Conservation (phyloP, 768 basidiomycete genomes). For the Agaricus sinodeliciosus region DNA sequence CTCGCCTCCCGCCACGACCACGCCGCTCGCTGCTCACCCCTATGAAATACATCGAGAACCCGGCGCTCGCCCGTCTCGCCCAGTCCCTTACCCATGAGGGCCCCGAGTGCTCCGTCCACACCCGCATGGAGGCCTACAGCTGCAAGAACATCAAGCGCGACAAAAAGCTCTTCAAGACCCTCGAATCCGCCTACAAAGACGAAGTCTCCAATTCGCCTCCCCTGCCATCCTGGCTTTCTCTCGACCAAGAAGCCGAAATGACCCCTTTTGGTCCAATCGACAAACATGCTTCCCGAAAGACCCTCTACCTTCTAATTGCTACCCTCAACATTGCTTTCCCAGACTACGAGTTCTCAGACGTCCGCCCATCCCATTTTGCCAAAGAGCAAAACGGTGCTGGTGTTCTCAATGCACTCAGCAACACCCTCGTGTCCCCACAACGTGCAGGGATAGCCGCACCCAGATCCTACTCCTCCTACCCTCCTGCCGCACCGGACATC, state of each 20-base stretch:
- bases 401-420: constrained; percentile 82
- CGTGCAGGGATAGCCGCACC: constrained; percentile 61
- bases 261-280: constrained; percentile 91
- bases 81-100: constrained; percentile 81
- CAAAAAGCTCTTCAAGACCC: constrained; percentile 90
- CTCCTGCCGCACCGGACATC: constrained; percentile 63
- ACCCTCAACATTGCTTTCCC: constrained; percentile 97
- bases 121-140: constrained; percentile 93
- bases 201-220: constrained; percentile 81
- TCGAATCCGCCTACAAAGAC: constrained; percentile 83
- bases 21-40: not conserved
- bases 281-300: constrained; percentile 80
- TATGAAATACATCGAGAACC: constrained; percentile 90
- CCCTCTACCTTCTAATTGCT: constrained; percentile 91
- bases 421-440: constrained; percentile 70
- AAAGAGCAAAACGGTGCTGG: constrained; percentile 74
- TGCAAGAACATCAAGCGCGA: constrained; percentile 97
- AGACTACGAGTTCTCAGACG: constrained; percentile 94
- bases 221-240: constrained; percentile 70
- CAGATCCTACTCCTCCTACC: constrained; percentile 83
- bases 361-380: constrained; percentile 84
- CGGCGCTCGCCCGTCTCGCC: constrained; percentile 71
- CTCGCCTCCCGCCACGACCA: not conserved
- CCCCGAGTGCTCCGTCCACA: constrained; percentile 83
- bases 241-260: constrained; percentile 64